phyloP scores from a whole-genome alignment of 2,329 filamentous ascomycete genomes.

The Pseudogymnoascus sp. region DNA sequence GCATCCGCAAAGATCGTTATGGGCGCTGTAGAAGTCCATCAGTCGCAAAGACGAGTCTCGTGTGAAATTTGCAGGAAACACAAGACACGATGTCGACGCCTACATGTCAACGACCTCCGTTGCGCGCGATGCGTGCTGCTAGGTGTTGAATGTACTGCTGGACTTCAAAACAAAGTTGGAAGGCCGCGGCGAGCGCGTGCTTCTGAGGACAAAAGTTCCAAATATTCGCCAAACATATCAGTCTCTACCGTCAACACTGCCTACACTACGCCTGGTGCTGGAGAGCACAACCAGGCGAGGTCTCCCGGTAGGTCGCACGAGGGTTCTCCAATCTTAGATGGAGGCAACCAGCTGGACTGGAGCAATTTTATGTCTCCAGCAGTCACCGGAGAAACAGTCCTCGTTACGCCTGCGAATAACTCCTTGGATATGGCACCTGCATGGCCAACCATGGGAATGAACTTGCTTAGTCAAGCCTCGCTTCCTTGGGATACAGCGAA shows the following conservation, averaged over 20 bases:
- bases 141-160: background rate
- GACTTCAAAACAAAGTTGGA: background rate
- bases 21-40: background rate
- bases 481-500: background rate
- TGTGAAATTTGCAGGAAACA: background rate
- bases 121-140: background rate
- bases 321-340: background rate
- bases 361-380: background rate
- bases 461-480: background rate
- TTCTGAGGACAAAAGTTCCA: background rate
- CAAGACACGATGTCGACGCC: constrained; percentile 4
- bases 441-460: background rate
- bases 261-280: background rate
- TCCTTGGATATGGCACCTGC: background rate
- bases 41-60: constrained; percentile 1
- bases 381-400: background rate
- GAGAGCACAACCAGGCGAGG: background rate
- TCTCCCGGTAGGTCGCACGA: background rate
- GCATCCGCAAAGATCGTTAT: background rate
- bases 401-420: background rate
- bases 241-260: background rate
- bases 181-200: background rate
- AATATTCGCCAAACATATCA: background rate
- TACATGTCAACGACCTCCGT: background rate
- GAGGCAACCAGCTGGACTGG: background rate